These are phyloP conservation scores for Tremellales sp. DNA, from an alignment of 1,284 basidiomycete species.

Conservation along the genomic window DNA sequence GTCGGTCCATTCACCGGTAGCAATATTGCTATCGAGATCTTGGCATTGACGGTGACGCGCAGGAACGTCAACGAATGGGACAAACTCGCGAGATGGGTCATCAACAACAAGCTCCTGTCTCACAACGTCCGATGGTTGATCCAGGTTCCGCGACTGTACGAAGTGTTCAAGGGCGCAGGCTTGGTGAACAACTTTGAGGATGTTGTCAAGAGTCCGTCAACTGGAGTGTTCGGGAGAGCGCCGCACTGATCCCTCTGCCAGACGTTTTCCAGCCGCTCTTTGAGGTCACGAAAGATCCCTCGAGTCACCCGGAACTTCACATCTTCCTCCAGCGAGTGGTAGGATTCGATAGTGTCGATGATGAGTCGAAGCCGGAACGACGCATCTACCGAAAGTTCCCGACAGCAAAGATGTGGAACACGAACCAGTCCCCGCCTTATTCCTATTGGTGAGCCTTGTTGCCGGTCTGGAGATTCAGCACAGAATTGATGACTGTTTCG, in stretches of 20 bases:
- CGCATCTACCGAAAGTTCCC: conserved; percentile 95
- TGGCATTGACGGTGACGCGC: background rate
- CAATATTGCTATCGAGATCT: background rate
- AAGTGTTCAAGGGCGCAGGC: conserved; percentile 89
- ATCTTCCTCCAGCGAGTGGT: conserved; percentile 92
- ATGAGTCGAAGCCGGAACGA: conserved; percentile 92
- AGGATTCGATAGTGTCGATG: conserved; percentile 96
- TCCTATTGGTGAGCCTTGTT: conserved; percentile 71
- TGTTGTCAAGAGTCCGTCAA: conserved; percentile 72
- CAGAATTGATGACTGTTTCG: background rate
- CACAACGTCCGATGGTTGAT: conserved; percentile 99
- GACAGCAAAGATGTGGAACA: conserved; percentile 86
- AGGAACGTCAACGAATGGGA: conserved; percentile 80
- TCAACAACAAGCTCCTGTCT: conserved; percentile 87
- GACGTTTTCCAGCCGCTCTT: conserved; percentile 93
- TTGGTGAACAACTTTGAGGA: conserved; percentile 86
- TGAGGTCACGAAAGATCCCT: conserved; percentile 90
- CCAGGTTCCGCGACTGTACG: conserved; percentile 92
- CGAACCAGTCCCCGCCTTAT: conserved; percentile 84
- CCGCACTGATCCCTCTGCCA: conserved; percentile 40
- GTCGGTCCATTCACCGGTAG: conserved; percentile 50
- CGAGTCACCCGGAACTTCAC: conserved; percentile 87
- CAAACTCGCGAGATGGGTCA: conserved; percentile 95
- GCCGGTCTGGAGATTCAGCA: background rate
- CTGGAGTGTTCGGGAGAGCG: background rate